These are phyloP conservation scores for Phytophthora quininea DNA, from an alignment of 352 stramenopile genomes.

Conservation along the genomic window DNA sequence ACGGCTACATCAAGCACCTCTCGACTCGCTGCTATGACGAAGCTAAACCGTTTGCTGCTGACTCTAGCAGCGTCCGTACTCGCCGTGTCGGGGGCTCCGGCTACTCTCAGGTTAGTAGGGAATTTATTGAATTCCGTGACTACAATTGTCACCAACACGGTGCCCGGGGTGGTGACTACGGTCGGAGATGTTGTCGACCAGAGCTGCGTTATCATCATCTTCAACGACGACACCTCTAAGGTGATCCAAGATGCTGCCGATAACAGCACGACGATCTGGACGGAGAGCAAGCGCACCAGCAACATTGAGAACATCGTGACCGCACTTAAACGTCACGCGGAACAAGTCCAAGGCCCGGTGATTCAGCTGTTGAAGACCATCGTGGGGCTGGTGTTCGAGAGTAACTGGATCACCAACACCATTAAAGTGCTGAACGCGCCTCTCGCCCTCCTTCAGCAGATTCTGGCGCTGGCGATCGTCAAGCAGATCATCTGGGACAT, in stretches of 20 bases:
- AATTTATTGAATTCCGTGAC: constrained; percentile 5
- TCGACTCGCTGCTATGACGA: no score
- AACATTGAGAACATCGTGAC: constrained; percentile 30
- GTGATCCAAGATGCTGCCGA: constrained; percentile 12
- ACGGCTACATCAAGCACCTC: not conserved
- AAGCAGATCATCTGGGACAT: constrained; percentile 38
- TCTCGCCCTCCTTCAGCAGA: constrained; percentile 20
- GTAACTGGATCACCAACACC: constrained; percentile 50
- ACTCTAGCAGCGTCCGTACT: not conserved
- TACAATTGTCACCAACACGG: not conserved
- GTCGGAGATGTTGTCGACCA: constrained; percentile 11
- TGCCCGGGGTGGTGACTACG: constrained; percentile 23
- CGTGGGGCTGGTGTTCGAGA: constrained; percentile 13
- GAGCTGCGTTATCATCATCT: constrained; percentile 22
- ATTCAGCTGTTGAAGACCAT: constrained; percentile 12
- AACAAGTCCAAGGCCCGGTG: constrained; percentile 14
- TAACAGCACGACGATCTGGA: constrained; percentile 23
- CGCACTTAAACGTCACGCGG: constrained; percentile 23
- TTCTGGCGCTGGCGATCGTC: constrained; percentile 26
- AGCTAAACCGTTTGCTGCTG: constrained; percentile 4
- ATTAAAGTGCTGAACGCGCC: constrained; percentile 37
- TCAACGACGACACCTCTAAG: constrained; percentile 14
- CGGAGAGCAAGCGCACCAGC: constrained; percentile 11
- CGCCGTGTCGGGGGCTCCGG: constrained; percentile 14
- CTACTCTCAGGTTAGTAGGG: constrained; percentile 6